Conservation (phyloP, 441 rosid species). For the Hypseocharis bilobata region DNA sequence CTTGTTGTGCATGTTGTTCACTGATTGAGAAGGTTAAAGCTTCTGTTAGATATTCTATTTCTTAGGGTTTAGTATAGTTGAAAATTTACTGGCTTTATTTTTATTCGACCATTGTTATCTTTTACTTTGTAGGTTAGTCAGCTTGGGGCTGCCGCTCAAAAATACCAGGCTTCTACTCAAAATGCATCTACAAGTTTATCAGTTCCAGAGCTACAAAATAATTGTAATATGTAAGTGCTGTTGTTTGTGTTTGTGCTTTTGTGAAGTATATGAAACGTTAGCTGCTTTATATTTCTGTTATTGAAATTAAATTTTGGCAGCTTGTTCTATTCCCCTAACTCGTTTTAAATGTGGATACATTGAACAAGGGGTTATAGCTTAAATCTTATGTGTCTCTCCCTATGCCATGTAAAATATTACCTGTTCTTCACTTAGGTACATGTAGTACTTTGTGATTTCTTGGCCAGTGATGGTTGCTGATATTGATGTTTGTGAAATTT, state of each 20-base stretch:
- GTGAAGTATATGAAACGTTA: neutral
- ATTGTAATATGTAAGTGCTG: conserved; percentile 69
- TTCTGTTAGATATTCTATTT: conserved; percentile 1
- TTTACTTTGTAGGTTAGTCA: conserved; percentile 69
- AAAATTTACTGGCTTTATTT: neutral
- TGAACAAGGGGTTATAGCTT: neutral
- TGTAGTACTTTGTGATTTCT: neutral
- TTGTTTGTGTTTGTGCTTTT: neutral
- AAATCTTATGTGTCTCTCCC: neutral
- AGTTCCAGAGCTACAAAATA: conserved; percentile 73
- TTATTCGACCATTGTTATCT: conserved; percentile 10
- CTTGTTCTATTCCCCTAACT: neutral
- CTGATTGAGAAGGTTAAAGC: neutral
- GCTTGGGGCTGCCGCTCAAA: conserved; percentile 86
- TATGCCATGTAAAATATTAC: too few relatives aligned
- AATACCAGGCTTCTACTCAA: conserved; percentile 79
- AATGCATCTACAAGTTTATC: conserved; percentile 72
- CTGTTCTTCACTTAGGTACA: neutral
- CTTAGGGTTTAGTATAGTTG: neutral
- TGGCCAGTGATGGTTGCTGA: neutral
- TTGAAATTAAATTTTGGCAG: neutral
- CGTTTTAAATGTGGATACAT: neutral
- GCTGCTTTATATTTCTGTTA: neutral
- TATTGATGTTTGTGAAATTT: neutral
- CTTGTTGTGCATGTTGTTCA: neutral